phyloP scores from a whole-genome alignment of 2,329 filamentous ascomycete species.

The Arthrobotrys iridis region DNA sequence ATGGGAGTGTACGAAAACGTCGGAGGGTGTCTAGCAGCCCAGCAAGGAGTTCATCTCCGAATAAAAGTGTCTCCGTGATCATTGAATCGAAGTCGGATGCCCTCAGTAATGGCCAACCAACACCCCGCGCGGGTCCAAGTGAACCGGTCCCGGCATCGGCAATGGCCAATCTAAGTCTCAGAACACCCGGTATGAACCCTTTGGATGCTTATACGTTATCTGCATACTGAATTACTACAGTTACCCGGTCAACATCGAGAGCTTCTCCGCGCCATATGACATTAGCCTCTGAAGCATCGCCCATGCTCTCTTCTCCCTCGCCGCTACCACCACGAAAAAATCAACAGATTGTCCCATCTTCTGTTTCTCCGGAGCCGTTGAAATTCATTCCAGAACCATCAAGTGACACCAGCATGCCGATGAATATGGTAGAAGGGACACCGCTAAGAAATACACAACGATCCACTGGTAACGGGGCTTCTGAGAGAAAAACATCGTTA shows the following conservation, averaged over 20 bases:
- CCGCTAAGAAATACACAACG: background rate
- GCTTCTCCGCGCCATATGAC: slow-evolving; percentile 19
- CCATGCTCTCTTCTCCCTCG: slow-evolving; percentile 37
- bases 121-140: slow-evolving; percentile 16
- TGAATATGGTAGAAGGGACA: background rate
- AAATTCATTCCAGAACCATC: slow-evolving; percentile 31
- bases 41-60: slow-evolving; percentile 17
- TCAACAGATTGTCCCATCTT: slow-evolving; percentile 27
- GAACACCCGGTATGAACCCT: slow-evolving; percentile 30
- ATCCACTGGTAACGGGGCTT: slow-evolving; percentile 15
- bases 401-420: slow-evolving; percentile 13
- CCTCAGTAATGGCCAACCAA: slow-evolving; percentile 5
- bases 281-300: slow-evolving; percentile 26
- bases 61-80: slow-evolving; percentile 20
- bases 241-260: slow-evolving; percentile 19
- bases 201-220: background rate
- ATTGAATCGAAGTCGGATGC: slow-evolving; percentile 21
- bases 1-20: slow-evolving; percentile 40
- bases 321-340: slow-evolving; percentile 30
- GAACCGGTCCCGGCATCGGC: background rate
- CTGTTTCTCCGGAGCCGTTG: slow-evolving; percentile 41
- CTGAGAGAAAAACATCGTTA: background rate
- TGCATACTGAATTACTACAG: slow-evolving; percentile 8
- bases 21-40: slow-evolving; percentile 30
- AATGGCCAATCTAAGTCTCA: background rate